Evolutionary conservation across 306 rosid species (phyloP).

Genomic region (Casuarina glauca): DNA sequence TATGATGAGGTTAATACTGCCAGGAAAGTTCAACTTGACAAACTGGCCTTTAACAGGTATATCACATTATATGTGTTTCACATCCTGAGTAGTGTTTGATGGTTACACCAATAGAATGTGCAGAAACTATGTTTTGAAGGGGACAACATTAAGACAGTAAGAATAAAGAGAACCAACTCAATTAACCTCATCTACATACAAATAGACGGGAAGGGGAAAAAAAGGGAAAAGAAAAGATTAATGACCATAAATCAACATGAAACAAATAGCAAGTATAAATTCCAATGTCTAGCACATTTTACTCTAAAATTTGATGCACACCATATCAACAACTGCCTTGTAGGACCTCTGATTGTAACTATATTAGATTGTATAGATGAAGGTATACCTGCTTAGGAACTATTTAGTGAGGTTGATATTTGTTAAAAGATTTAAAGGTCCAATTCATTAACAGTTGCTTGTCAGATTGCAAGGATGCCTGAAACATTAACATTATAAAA

Average conservation of each 20-base stretch:
- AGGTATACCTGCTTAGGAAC: slow-evolving; percentile 98
- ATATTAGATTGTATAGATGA: slow-evolving; percentile 86
- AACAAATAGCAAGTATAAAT: background rate
- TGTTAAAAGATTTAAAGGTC: slow-evolving; percentile 57
- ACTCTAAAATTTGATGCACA: slow-evolving; percentile 31
- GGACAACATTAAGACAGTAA: slow-evolving; percentile 4
- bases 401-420: slow-evolving; percentile 94
- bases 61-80: background rate
- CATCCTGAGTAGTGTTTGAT: background rate
- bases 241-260: slow-evolving; percentile 2
- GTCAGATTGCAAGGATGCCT: slow-evolving; percentile 66
- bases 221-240: slow-evolving; percentile 2
- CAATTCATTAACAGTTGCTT: slow-evolving; percentile 92
- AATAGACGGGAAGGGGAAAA: background rate
- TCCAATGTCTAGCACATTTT: slow-evolving; percentile 5
- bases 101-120: background rate
- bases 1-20: background rate
- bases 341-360: slow-evolving; percentile 83
- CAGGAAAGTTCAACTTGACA: slow-evolving; percentile 3
- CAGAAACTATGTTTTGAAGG: background rate
- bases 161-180: background rate
- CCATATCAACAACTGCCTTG: slow-evolving; percentile 98
- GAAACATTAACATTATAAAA: too few species aligned
- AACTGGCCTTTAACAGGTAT: background rate
- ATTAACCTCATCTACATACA: background rate